Evolutionary conservation across 2,329 filamentous ascomycete species (phyloP).

Genomic region (Huntiella omanensis): DNA sequence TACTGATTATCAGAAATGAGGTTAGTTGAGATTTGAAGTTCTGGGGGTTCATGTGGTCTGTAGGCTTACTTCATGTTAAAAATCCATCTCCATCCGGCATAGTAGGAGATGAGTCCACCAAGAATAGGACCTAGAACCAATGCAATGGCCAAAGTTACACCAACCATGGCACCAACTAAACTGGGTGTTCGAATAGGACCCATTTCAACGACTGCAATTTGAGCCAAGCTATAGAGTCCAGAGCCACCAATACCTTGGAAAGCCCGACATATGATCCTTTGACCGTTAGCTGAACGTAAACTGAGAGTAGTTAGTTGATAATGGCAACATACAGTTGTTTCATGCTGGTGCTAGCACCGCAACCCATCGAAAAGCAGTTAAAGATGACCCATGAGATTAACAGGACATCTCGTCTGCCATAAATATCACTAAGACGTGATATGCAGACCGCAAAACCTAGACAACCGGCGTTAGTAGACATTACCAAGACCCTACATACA

Average conservation of each 20-base stretch:
- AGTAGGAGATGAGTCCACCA: slow-evolving; percentile 35
- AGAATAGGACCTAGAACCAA: slow-evolving; percentile 40
- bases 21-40: neutral
- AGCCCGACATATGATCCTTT: slow-evolving; percentile 37
- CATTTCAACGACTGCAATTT: slow-evolving; percentile 37
- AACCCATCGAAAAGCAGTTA: slow-evolving; percentile 34
- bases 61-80: slow-evolving; percentile 40
- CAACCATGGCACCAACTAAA: slow-evolving; percentile 34
- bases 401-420: slow-evolving; percentile 32
- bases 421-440: slow-evolving; percentile 40
- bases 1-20: slow-evolving; percentile 17
- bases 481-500: neutral
- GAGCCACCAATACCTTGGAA: slow-evolving; percentile 43
- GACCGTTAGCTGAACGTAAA: neutral
- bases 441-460: slow-evolving; percentile 36
- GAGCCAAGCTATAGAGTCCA: slow-evolving; percentile 40
- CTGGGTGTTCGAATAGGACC: slow-evolving; percentile 33
- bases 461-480: neutral
- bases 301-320: neutral
- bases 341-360: slow-evolving; percentile 31
- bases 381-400: slow-evolving; percentile 34
- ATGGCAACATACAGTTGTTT: slow-evolving; percentile 25
- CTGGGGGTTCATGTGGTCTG: neutral
- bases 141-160: slow-evolving; percentile 35
- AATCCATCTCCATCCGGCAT: slow-evolving; percentile 37